phyloP scores from a whole-genome alignment of 2,329 filamentous ascomycete genomes.

The Furcasterigmium furcatum region DNA sequence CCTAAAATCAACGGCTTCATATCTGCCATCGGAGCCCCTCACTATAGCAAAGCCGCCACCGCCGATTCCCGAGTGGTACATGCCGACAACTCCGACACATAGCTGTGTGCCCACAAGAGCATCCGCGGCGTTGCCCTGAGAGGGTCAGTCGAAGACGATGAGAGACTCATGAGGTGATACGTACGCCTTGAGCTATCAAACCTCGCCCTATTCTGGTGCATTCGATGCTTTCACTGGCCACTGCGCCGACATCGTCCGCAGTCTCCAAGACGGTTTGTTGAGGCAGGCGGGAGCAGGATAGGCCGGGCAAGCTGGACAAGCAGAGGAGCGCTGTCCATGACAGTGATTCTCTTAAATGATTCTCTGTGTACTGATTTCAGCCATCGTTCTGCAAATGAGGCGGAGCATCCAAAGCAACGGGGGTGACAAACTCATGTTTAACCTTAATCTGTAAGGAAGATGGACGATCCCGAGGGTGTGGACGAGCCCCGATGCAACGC shows the following conservation, averaged over 20 bases:
- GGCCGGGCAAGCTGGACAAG: background rate
- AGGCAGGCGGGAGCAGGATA: background rate
- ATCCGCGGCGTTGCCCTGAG: constrained; percentile 71
- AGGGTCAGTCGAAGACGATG: background rate
- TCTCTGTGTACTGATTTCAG: no score
- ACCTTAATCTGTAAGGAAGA: no score
- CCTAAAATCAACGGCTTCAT: constrained; percentile 86
- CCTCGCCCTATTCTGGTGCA: constrained; percentile 69
- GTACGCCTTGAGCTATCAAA: constrained; percentile 50
- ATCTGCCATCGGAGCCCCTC: constrained; percentile 66
- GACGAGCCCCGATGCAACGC: no score
- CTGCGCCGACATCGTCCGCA: constrained; percentile 49
- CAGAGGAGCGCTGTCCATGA: background rate
- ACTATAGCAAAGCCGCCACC: constrained; percentile 91
- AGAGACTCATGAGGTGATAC: constrained; percentile 13
- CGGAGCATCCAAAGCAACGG: no score
- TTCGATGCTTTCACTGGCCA: constrained; percentile 66
- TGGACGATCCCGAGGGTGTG: no score
- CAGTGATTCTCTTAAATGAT: no score
- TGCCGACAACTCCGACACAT: constrained; percentile 71
- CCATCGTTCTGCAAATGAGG: no score
- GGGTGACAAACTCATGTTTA: background rate
- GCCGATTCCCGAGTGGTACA: constrained; percentile 80
- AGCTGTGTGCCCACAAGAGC: constrained; percentile 71
- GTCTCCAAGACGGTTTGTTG: constrained; percentile 14